Percentiles rank a stretch among this genome's conserved stretches.
phyloP scores from a whole-genome alignment of 1,284 basidiomycete genomes.

The Cutaneotrichosporon curvatum region DNA sequence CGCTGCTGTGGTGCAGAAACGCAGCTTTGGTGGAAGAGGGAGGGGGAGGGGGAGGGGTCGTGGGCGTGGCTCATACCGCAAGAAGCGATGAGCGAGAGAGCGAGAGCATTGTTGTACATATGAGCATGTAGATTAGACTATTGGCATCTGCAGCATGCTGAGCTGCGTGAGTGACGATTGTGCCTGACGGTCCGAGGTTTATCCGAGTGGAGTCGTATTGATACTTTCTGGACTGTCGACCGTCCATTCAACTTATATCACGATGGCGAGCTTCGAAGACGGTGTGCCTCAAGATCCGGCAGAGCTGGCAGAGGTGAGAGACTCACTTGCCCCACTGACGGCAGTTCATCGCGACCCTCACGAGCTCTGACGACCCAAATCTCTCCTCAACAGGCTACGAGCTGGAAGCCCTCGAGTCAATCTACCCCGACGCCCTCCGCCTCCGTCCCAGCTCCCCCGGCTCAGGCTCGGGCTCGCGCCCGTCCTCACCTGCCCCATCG shows the following conservation, averaged over 20 bases:
- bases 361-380: conserved; percentile 24
- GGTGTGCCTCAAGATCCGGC: not conserved
- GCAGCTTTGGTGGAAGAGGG: not conserved
- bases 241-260: no score
- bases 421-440: conserved; percentile 61
- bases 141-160: no score
- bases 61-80: not conserved
- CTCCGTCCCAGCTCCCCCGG: conserved; percentile 19
- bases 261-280: no score
- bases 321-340: not conserved
- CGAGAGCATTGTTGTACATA: no score
- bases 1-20: conserved; percentile 2
- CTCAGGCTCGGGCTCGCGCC: not conserved
- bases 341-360: conserved; percentile 38
- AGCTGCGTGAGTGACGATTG: no score
- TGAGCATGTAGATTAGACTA: no score
- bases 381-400: conserved; percentile 37
- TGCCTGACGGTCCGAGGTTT: no score
- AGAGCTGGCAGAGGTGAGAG: conserved; percentile 3
- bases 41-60: not conserved
- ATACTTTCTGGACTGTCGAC: no score
- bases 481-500: not conserved
- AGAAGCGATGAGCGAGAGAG: no score
- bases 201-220: no score
- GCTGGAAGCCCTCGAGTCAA: conserved; percentile 65